Conservation (phyloP, 768 basidiomycete species). For the Suillus clintonianus region DNA sequence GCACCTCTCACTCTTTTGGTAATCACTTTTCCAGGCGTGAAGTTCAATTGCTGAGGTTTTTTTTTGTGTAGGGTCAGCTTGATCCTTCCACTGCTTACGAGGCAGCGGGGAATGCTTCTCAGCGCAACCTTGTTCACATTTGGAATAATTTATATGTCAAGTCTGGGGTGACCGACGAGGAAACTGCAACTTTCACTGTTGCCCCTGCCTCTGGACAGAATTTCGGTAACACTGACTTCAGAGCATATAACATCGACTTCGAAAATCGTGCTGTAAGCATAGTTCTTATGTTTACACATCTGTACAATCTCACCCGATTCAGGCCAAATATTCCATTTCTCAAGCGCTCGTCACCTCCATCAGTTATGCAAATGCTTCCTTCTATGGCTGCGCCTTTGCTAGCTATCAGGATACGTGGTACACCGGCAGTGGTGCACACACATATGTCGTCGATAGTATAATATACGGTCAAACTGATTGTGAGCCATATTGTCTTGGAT, state of each 20-base stretch:
- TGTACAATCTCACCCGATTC: not conserved
- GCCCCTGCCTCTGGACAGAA: conserved; percentile 49
- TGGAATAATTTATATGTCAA: conserved; percentile 50
- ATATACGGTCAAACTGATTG: conserved; percentile 69
- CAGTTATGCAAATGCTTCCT: conserved; percentile 66
- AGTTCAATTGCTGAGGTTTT: not conserved
- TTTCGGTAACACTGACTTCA: conserved; percentile 61
- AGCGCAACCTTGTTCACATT: conserved; percentile 52
- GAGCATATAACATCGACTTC: conserved; percentile 66
- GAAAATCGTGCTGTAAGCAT: conserved; percentile 61
- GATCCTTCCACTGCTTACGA: conserved; percentile 37
- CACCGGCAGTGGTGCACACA: conserved; percentile 57
- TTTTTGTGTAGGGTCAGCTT: conserved; percentile 48
- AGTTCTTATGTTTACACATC: not conserved
- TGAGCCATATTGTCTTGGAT: conserved; percentile 27
- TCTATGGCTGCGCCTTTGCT: conserved; percentile 59
- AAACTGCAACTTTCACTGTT: conserved; percentile 59
- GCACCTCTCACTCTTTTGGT: conserved; percentile 61
- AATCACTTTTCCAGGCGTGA: conserved; percentile 11
- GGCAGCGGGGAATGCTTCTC: conserved; percentile 44
- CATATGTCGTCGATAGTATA: conserved; percentile 61
- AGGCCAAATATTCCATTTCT: conserved; percentile 58
- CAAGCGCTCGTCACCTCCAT: conserved; percentile 65
- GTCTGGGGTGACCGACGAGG: conserved; percentile 52
- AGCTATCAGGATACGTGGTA: conserved; percentile 72